Base-by-base conservation (phyloP, 2,329 filamentous ascomycete genomes). In the Nigrospora osmanthi region DNA sequence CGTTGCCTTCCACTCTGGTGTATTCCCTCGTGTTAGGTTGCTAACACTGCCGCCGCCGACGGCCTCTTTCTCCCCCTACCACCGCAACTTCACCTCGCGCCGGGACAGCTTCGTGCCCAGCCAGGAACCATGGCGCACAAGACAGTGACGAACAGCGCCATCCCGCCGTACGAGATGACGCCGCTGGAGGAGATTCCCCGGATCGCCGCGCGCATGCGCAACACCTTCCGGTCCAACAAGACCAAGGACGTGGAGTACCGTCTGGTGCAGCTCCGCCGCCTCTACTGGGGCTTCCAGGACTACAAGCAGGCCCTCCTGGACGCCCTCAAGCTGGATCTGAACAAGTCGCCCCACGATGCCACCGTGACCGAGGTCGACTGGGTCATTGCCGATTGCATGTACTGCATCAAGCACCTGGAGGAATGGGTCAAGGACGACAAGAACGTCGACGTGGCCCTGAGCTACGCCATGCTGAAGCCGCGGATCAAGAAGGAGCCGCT, bases 221-320 rank as follows among this genome's bases (percentile, higher is more conserved):
- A 73, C 42, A 81, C 83, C n/a, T 97, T 88, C 68, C 75, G 76
- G 55, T 77, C 86, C 15, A 83, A 89, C 63, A 86, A 84, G 68
- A 96, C 90, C 37, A 89, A 89, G 61, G 77, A 87, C 44, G 62
- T 96, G 49, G 78, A 87, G 58, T 97, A 85, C 70, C 83, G 93
- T 51, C 73, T 90, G 51, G 75, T 80, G 44, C 93, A 97, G 74
- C 80, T 98, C 49, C 85, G 90, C 56, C 91, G 89, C 75, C 82
- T 97, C 46, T 97, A 95, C 73, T 97, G 93, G 93, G 89, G 79
- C 9, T 65, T 96, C 54, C 81, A 81, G 52, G 91, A 97, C 71
- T 83, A 87, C 62, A 76, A 82, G 46, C 71, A 80, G 38, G 77
- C 84, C 54, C 75, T 97, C 49, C 61, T 80, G 53, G 85, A 88